Conservation (phyloP, 345 rosid genomes). For the Psidium friedrichsthalianum region DNA sequence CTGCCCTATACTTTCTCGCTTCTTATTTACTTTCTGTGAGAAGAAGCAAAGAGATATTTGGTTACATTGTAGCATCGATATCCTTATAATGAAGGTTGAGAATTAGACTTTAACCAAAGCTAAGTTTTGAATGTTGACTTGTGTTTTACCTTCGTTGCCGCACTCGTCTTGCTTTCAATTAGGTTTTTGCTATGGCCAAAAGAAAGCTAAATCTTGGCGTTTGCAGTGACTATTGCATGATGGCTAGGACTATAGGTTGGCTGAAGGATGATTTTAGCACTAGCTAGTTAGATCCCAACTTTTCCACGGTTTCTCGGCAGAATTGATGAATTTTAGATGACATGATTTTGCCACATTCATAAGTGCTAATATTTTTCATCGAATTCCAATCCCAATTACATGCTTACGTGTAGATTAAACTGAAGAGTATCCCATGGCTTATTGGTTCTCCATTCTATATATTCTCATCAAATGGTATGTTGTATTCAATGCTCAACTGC, state of each 20-base stretch:
- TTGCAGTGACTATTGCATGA: not conserved
- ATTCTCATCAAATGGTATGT: too few relatives aligned
- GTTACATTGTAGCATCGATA: not conserved
- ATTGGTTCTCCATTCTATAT: too few relatives aligned
- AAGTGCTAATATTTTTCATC: too few relatives aligned
- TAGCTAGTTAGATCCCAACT: not conserved
- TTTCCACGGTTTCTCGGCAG: not conserved
- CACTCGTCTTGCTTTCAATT: not conserved
- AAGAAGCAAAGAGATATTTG: not conserved
- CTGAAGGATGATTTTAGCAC: not conserved
- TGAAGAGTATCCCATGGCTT: too few relatives aligned
- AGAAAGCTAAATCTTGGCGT: not conserved
- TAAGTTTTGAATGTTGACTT: not conserved
- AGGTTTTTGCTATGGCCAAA: not conserved
- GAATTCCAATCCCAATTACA: too few relatives aligned
- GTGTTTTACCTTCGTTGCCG: not conserved
- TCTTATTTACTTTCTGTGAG: not conserved
- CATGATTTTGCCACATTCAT: too few relatives aligned
- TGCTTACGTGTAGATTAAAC: too few relatives aligned
- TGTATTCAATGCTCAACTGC: too few relatives aligned
- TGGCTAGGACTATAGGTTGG: not conserved
- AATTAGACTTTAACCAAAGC: not conserved
- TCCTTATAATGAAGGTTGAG: not conserved
- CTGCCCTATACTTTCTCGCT: too few relatives aligned
- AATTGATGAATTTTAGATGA: too few relatives aligned